Conservation (phyloP, 2,329 filamentous ascomycete genomes). For the Harringtonia aguacate region DNA sequence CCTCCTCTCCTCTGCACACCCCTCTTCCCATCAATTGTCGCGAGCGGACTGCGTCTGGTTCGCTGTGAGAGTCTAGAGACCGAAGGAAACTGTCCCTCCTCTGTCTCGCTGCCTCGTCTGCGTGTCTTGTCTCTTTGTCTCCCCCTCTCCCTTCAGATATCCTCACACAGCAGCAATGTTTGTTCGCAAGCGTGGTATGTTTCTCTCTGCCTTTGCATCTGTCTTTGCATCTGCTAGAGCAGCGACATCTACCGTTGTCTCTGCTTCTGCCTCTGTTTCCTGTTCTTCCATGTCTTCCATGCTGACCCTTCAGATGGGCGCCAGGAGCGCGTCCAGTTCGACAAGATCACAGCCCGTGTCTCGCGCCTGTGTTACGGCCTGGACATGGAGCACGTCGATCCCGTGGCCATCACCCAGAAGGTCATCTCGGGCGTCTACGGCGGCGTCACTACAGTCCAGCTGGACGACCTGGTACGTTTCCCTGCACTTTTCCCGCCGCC, state of each 20-base stretch:
- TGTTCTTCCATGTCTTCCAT: not conserved
- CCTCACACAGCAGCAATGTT: constrained; percentile 34
- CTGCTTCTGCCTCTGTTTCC: not conserved
- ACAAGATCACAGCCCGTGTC: constrained; percentile 99
- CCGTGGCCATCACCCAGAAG: constrained; percentile 96
- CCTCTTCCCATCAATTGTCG: not conserved
- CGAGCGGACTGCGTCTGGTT: not conserved
- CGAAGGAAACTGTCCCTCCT: not conserved
- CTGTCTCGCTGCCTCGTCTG: not conserved
- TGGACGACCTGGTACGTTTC: constrained; percentile 81
- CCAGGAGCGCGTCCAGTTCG: constrained; percentile 99
- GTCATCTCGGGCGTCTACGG: constrained; percentile 99
- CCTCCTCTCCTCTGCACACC: not conserved
- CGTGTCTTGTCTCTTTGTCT: constrained; percentile 8
- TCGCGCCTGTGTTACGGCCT: constrained; percentile 96
- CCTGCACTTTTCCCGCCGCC: too few species aligned
- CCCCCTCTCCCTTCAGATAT: not conserved
- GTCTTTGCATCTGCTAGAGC: too few species aligned
- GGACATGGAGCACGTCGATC: constrained; percentile 89
- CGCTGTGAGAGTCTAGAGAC: not conserved
- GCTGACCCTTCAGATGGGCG: constrained; percentile 63
- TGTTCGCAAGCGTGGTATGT: constrained; percentile 50
- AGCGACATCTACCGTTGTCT: too few species aligned
- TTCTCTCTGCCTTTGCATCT: not conserved
- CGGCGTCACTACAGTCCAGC: constrained; percentile 89